A percentile compares a stretch with the other conserved stretches of the same genome.
Conservation (phyloP, 140 eudicot genomes). For the Stevia rebaudiana region DNA sequence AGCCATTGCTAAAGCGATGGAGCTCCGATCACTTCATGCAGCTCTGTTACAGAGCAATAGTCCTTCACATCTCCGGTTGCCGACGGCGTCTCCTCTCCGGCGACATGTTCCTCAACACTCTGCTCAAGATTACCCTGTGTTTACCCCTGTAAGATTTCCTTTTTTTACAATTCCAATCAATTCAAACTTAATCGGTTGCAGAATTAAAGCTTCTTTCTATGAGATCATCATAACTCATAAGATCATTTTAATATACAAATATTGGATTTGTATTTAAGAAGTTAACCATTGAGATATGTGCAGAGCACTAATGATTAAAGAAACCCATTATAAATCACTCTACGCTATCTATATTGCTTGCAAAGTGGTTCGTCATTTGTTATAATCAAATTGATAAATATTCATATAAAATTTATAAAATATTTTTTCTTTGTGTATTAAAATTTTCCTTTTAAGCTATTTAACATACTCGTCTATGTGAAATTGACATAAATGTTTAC, state of each 20-base stretch:
- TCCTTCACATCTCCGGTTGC: slow-evolving; percentile 41
- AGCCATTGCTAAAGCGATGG: slow-evolving; percentile 91
- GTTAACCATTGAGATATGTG: slow-evolving; percentile 27
- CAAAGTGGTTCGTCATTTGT: slow-evolving; percentile 23
- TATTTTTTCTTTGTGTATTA: background rate
- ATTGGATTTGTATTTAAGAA: slow-evolving; percentile 8
- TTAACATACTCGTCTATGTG: no score
- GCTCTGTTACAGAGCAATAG: slow-evolving; percentile 56
- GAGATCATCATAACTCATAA: no score
- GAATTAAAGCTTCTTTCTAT: no score
- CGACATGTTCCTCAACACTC: slow-evolving; percentile 58
- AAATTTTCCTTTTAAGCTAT: no score
- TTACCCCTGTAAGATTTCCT: slow-evolving; percentile 74
- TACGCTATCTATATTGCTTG: slow-evolving; percentile 39
- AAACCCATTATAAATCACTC: slow-evolving; percentile 9
- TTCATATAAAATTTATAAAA: background rate
- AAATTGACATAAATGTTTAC: no score
- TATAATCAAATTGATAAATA: background rate
- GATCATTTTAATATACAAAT: background rate
- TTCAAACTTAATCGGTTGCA: no score
- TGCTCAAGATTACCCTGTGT: slow-evolving; percentile 91
- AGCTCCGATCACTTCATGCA: slow-evolving; percentile 92
- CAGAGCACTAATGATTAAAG: slow-evolving; percentile 21
- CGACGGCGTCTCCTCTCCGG: slow-evolving; percentile 53
- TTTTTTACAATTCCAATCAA: background rate